Percentiles rank a stretch among this genome's conserved stretches.
Conservation (phyloP, 2,329 filamentous ascomycete genomes). For the Aspergillus udagawae region DNA sequence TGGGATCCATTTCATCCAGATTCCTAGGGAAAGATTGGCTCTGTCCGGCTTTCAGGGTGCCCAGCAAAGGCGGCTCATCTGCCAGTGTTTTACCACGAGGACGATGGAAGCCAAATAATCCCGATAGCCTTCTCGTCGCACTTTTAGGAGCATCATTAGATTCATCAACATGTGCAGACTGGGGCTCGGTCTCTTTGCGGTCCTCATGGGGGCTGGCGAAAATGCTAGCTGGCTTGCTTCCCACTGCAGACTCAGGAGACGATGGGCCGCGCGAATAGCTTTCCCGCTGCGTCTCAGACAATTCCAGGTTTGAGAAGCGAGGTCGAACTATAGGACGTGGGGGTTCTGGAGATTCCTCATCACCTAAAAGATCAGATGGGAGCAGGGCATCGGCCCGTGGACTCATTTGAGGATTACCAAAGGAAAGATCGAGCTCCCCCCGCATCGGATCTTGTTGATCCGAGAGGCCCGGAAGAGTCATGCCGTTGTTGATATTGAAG, state of each 20-base stretch:
- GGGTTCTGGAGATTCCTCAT: slow-evolving; percentile 46
- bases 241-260: slow-evolving; percentile 42
- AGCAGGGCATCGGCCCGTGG: slow-evolving; percentile 59
- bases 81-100: slow-evolving; percentile 59
- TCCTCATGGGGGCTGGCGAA: slow-evolving; percentile 47
- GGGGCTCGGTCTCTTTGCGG: slow-evolving; percentile 34
- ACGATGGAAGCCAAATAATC: slow-evolving; percentile 55
- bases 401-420: slow-evolving; percentile 60
- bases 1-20: slow-evolving; percentile 49
- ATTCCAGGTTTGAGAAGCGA: slow-evolving; percentile 28
- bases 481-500: slow-evolving; percentile 61
- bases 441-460: slow-evolving; percentile 38
- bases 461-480: slow-evolving; percentile 48
- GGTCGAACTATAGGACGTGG: slow-evolving; percentile 25
- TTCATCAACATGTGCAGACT: slow-evolving; percentile 29
- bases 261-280: slow-evolving; percentile 35
- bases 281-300: slow-evolving; percentile 28
- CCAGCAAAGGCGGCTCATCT: slow-evolving; percentile 55
- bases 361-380: slow-evolving; percentile 58
- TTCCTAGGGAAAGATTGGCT: slow-evolving; percentile 62
- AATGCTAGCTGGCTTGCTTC: slow-evolving; percentile 39
- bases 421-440: slow-evolving; percentile 52
- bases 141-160: slow-evolving; percentile 37
- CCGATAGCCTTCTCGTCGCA: slow-evolving; percentile 52
- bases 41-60: slow-evolving; percentile 56